Conservation (phyloP, 2,329 filamentous ascomycete species). For the Alternaria consortialis region DNA sequence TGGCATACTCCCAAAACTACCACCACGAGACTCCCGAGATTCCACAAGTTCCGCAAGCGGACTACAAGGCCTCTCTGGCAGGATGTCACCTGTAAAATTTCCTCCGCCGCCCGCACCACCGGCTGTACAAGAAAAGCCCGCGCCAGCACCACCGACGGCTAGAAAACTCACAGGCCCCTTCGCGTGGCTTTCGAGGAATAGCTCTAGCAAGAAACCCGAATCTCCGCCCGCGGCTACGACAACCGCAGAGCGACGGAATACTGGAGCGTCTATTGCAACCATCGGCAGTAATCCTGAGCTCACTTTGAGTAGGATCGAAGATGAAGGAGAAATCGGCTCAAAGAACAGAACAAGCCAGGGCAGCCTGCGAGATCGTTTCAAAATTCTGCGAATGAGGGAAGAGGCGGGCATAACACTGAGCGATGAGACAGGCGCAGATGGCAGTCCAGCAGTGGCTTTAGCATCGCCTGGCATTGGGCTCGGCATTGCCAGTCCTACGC, state of each 20-base stretch:
- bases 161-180: slow-evolving; percentile 77
- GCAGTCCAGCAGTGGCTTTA: slow-evolving; percentile 52
- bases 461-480: slow-evolving; percentile 55
- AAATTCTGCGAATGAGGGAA: slow-evolving; percentile 56
- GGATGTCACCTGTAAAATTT: slow-evolving; percentile 70
- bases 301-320: slow-evolving; percentile 78
- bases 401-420: slow-evolving; percentile 52
- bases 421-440: slow-evolving; percentile 58
- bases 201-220: slow-evolving; percentile 67
- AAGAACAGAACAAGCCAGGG: slow-evolving; percentile 49
- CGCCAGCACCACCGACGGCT: slow-evolving; percentile 44
- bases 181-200: slow-evolving; percentile 48
- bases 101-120: slow-evolving; percentile 50
- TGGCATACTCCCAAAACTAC: slow-evolving; percentile 60
- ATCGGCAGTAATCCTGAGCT: slow-evolving; percentile 82
- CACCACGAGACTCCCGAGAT: slow-evolving; percentile 60
- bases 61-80: slow-evolving; percentile 75
- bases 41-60: slow-evolving; percentile 38
- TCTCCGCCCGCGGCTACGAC: slow-evolving; percentile 65
- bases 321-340: slow-evolving; percentile 53
- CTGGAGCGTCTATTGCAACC: slow-evolving; percentile 80
- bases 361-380: slow-evolving; percentile 59
- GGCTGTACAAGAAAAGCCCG: slow-evolving; percentile 39
- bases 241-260: slow-evolving; percentile 70
- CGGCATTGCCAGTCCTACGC: slow-evolving; percentile 59